phyloP scores from a whole-genome alignment of 495 filamentous ascomycete species.

The Hyphodiscus hymeniophilus region DNA sequence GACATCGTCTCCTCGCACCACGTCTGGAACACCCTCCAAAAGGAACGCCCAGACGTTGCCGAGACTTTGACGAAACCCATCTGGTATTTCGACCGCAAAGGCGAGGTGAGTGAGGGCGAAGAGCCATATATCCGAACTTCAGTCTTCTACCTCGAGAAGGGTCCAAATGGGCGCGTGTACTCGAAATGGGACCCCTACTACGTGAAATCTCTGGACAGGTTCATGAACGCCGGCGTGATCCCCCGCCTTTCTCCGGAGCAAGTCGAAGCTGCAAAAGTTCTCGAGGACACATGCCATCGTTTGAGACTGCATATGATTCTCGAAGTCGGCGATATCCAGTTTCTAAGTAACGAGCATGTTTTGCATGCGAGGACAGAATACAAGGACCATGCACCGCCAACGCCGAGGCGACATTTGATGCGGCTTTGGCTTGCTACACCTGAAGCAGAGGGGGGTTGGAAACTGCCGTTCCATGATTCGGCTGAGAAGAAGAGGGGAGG shows the following conservation, averaged over 20 bases:
- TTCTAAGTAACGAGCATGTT: constrained; percentile 60
- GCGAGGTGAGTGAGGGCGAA: constrained; percentile 66
- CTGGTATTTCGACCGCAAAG: constrained; percentile 96
- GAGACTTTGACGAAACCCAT: constrained; percentile 64
- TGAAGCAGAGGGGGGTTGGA: constrained; percentile 79
- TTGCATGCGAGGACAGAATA: constrained; percentile 65
- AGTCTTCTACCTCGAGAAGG: constrained; percentile 64
- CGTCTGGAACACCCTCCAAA: constrained; percentile 73
- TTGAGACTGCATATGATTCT: constrained; percentile 69
- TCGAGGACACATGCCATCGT: constrained; percentile 59
- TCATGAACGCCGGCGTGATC: constrained; percentile 57
- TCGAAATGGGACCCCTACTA: constrained; percentile 76
- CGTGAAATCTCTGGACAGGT: constrained; percentile 57
- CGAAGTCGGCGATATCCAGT: constrained; percentile 74
- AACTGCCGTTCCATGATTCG: constrained; percentile 71
- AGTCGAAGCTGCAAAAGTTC: constrained; percentile 50
- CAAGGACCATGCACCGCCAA: constrained; percentile 51
- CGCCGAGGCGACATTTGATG: constrained; percentile 69
- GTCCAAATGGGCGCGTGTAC: constrained; percentile 35
- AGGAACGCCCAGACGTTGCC: constrained; percentile 69
- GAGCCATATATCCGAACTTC: constrained; percentile 66
- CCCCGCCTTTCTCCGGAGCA: constrained; percentile 59
- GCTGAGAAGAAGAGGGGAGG: constrained; percentile 79
- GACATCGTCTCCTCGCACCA: constrained; percentile 74
- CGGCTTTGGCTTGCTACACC: constrained; percentile 76